Base-by-base conservation (phyloP, 176 grass and related monocot species). In the Leersia perrieri region DNA sequence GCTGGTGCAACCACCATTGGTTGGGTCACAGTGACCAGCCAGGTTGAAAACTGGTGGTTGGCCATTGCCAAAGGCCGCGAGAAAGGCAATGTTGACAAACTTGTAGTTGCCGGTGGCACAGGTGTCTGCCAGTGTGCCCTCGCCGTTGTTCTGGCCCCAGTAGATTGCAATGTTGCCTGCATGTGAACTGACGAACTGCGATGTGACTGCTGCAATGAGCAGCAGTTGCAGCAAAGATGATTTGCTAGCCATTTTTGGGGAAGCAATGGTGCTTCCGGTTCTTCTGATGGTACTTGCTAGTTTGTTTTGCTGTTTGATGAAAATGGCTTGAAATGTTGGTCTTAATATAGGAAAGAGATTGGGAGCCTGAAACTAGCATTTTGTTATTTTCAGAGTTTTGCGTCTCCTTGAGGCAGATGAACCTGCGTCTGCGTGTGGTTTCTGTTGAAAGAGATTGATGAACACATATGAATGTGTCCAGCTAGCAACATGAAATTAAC, bases 21-120 rank as follows among this genome's bases (percentile, higher is more conserved):
- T 69, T 0, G 91, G 84, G 61, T 84, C 91, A 45, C 87, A 89
- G 72, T 93, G 91, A 40, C 91, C 80, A 11, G 91, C 91, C 23
- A 93, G 87, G 68, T 90, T 88, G 74, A 93, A 35, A 7, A 63
- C 70, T 1, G 85, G 82, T 0, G 74, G 5, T 15, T 93, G 85
- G 5, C 85, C 91, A 15, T 93, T 93, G 73, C 91, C 85, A 5
- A 93, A 88, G 41, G 82, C 13, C 7, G 66, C 65, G 11, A 88
- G 81, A 72, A 88, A 92, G 30, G 79, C 90, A 14, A 88, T 40
- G 86, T 86, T 86, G 25, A 92, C 68, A 8, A 82, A 86, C 33
- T 79, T 80, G 55, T 86, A 86, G 63, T 89, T 82, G 39, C 82
- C 63, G 0, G 51, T 70, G 29, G 66, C 31, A 0, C 80, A 88